Percentiles rank a stretch among this genome's conserved stretches.
Conservation (phyloP, 208 protist species). For the Blechomonas ayalai region DNA sequence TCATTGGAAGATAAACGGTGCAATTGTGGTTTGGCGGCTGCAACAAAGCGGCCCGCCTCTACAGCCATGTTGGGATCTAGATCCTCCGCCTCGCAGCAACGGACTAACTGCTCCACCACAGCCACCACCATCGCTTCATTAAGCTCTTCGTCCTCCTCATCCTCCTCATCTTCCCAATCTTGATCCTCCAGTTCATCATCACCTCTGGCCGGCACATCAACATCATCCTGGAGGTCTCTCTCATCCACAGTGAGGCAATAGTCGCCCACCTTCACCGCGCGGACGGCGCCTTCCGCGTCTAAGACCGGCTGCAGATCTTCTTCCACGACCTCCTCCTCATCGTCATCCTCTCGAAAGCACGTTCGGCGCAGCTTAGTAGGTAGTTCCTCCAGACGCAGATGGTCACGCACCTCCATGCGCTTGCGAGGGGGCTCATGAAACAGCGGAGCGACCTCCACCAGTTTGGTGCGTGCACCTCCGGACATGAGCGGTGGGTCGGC, state of each 20-base stretch:
- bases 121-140: constrained; percentile 57
- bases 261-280: constrained; percentile 36
- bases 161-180: constrained; percentile 29
- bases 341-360: constrained; percentile 23
- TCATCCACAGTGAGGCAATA: constrained; percentile 73
- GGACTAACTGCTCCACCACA: constrained; percentile 58
- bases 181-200: constrained; percentile 24
- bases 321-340: constrained; percentile 7
- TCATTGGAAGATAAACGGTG: constrained; percentile 12
- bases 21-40: constrained; percentile 31
- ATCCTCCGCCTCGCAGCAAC: constrained; percentile 61
- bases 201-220: background rate
- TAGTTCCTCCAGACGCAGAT: constrained; percentile 8
- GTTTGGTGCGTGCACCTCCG: constrained; percentile 10
- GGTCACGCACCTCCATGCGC: constrained; percentile 8
- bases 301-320: constrained; percentile 19
- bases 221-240: constrained; percentile 30
- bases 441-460: constrained; percentile 27
- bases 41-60: constrained; percentile 28
- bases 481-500: background rate
- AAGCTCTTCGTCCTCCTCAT: constrained; percentile 58
- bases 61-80: constrained; percentile 31
- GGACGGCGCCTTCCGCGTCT: constrained; percentile 41
- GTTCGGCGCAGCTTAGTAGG: constrained; percentile 5
- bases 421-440: constrained; percentile 3